These are phyloP conservation scores for Plasmodium coatneyi DNA, from an alignment of 169 alveolate species.

Conservation along the genomic window DNA sequence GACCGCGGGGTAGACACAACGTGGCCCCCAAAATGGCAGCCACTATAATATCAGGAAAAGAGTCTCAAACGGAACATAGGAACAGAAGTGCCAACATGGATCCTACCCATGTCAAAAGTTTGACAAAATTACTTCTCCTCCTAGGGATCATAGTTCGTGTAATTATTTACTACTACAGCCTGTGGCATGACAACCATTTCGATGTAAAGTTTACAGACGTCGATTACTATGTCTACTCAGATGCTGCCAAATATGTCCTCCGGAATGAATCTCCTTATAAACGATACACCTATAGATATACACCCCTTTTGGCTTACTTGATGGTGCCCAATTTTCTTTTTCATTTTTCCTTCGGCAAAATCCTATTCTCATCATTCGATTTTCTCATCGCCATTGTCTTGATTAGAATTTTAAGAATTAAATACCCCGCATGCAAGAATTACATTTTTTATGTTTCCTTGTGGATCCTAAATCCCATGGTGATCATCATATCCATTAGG, in stretches of 20 bases:
- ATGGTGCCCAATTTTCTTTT: conserved; percentile 82
- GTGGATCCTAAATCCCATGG: conserved; percentile 95
- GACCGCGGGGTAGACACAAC: neutral
- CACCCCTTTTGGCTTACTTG: conserved; percentile 94
- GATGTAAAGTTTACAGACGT: conserved; percentile 96
- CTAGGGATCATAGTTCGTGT: conserved; percentile 58
- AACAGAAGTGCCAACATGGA: neutral
- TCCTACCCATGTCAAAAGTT: neutral
- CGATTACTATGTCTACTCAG: conserved; percentile 97
- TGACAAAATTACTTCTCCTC: conserved; percentile 17
- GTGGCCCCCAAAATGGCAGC: conserved; percentile 20
- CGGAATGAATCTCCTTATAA: conserved; percentile 95
- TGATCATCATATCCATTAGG: conserved; percentile 93
- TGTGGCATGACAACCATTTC: conserved; percentile 71
- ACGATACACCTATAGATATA: conserved; percentile 97
- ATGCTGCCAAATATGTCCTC: conserved; percentile 95
- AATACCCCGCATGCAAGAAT: conserved; percentile 49
- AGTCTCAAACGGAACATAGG: neutral
- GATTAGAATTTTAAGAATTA: conserved; percentile 32
- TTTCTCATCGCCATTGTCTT: conserved; percentile 84
- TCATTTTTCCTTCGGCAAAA: conserved; percentile 89
- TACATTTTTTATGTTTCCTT: conserved; percentile 80
- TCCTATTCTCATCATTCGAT: conserved; percentile 90
- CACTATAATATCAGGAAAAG: neutral
- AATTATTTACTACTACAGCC: conserved; percentile 56